Conservation (phyloP, 768 basidiomycete species). For the Suillus decipiens region DNA sequence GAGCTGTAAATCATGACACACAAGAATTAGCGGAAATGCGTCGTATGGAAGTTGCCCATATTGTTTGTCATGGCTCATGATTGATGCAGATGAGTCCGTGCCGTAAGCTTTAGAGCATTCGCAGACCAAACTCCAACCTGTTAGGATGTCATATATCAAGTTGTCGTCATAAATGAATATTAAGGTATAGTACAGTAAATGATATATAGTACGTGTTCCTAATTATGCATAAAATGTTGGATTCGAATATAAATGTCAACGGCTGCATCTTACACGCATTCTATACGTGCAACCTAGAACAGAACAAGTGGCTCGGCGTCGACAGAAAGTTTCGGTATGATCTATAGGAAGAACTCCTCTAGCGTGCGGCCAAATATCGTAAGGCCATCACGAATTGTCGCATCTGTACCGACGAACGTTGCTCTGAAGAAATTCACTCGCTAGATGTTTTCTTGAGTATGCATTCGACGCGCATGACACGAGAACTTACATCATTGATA, state of each 20-base stretch:
- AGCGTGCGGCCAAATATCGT: conserved; percentile 40
- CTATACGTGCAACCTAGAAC: neutral
- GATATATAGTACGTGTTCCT: neutral
- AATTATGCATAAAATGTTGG: neutral
- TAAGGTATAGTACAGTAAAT: neutral
- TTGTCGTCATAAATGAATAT: neutral
- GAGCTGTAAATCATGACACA: neutral
- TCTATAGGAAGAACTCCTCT: conserved; percentile 38
- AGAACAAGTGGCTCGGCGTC: neutral
- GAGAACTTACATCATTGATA: conserved; percentile 44
- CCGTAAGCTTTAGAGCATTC: neutral
- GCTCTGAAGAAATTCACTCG: conserved; percentile 45
- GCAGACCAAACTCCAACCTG: neutral
- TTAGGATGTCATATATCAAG: neutral
- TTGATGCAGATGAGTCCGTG: neutral
- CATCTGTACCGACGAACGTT: conserved; percentile 52
- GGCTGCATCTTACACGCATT: neutral
- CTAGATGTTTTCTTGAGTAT: conserved; percentile 22
- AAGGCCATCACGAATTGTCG: conserved; percentile 46
- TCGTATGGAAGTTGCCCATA: neutral
- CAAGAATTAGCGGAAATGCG: neutral
- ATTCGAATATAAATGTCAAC: neutral
- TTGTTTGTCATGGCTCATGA: neutral
- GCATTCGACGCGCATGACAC: conserved; percentile 4
- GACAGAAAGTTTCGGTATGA: neutral